These are phyloP conservation scores for Fistulina hepatica DNA, from an alignment of 1,284 basidiomycete genomes.

Conservation along the genomic window DNA sequence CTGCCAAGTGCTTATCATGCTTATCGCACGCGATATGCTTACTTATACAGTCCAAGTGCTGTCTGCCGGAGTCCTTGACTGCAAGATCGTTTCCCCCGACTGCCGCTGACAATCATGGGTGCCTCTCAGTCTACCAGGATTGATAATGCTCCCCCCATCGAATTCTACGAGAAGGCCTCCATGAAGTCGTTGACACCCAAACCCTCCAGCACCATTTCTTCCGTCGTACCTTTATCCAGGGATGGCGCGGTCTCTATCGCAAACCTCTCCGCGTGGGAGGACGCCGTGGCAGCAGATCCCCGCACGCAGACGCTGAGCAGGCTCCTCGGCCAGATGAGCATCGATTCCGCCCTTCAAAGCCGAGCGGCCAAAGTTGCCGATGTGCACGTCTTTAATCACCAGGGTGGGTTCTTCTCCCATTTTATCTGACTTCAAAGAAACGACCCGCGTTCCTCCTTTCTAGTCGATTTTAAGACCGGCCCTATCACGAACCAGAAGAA, in stretches of 20 bases:
- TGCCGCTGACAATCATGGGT: background rate
- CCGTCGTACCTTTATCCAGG: conserved; percentile 27
- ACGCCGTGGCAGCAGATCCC: conserved; percentile 41
- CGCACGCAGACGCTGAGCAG: conserved; percentile 73
- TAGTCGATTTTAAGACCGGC: conserved; percentile 68
- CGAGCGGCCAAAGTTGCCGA: conserved; percentile 58
- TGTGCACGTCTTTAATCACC: conserved; percentile 64
- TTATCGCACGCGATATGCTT: no score
- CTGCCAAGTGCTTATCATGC: no score
- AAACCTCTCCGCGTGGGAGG: conserved; percentile 58
- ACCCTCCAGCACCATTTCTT: conserved; percentile 15
- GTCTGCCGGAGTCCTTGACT: no score
- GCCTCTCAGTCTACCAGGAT: no score
- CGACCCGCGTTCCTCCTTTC: conserved; percentile 32
- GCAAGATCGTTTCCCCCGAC: no score
- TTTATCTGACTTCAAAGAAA: no score
- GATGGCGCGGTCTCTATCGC: conserved; percentile 50
- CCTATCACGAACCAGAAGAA: conserved; percentile 84
- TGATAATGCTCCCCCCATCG: no score
- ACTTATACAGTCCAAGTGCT: no score
- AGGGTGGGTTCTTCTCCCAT: background rate
- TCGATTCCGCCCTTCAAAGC: conserved; percentile 53
- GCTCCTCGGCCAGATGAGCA: conserved; percentile 67
- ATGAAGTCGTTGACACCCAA: no score
- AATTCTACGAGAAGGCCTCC: conserved; percentile 27